A percentile compares a stretch with the other conserved stretches of the same genome.
Evolutionary conservation across 2,329 filamentous ascomycete species (phyloP).

Genomic region (Zasmidium cellare): DNA sequence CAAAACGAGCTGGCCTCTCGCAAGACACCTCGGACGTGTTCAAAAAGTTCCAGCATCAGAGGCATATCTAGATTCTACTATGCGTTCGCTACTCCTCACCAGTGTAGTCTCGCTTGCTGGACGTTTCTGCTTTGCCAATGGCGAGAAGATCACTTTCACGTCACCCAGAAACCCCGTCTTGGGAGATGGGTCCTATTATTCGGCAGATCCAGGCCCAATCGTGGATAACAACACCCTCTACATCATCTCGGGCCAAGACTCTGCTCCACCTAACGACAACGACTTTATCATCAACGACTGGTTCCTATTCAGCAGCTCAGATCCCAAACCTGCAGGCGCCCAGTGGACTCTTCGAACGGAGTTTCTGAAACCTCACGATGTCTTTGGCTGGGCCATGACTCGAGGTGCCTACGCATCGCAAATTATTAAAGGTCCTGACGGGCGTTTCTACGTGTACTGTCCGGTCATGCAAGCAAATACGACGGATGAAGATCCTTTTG

Average conservation of each 20-base stretch:
- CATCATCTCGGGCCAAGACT: constrained; percentile 2
- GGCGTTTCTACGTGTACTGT: constrained; percentile 1
- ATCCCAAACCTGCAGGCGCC: not conserved
- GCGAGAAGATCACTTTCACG: not conserved
- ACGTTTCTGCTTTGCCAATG: too few relatives aligned
- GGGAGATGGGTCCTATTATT: not conserved
- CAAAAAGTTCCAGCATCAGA: too few relatives aligned
- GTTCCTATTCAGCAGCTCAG: not conserved
- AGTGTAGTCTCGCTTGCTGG: too few relatives aligned
- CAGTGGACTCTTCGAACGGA: not conserved
- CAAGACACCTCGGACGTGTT: too few relatives aligned
- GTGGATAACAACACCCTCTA: not conserved
- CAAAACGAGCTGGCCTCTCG: too few relatives aligned
- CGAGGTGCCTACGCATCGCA: not conserved
- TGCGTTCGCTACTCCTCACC: too few relatives aligned
- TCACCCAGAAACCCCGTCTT: not conserved
- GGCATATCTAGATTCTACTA: too few relatives aligned
- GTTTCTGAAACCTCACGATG: not conserved
- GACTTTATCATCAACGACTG: not conserved
- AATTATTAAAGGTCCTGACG: not conserved
- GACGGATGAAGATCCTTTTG: not conserved
- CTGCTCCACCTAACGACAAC: not conserved
- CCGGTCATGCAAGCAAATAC: not conserved
- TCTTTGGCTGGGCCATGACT: not conserved
- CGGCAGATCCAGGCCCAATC: not conserved